These are phyloP conservation scores for Aspergillus sp. DNA, from an alignment of 2,329 filamentous ascomycete genomes.

Conservation along the genomic window DNA sequence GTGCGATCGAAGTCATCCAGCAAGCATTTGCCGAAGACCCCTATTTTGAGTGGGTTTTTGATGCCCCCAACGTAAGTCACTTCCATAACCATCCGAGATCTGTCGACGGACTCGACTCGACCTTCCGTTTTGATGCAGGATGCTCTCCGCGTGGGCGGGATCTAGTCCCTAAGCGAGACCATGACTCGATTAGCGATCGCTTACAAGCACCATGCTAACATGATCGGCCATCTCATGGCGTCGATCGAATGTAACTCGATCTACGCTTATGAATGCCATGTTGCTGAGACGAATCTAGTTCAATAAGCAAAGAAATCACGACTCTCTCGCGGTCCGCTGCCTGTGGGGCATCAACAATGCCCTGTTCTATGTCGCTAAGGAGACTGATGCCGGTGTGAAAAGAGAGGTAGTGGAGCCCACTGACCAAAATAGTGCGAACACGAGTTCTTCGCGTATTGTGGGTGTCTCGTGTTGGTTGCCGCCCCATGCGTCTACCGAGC, in stretches of 20 bases:
- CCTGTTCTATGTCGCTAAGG: conserved; percentile 70
- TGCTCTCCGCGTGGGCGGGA: neutral
- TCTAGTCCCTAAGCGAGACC: neutral
- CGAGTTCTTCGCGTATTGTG: conserved; percentile 51
- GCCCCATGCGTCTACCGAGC: conserved; percentile 51
- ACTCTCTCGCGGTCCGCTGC: conserved; percentile 65
- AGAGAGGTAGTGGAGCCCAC: neutral
- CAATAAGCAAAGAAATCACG: conserved; percentile 58
- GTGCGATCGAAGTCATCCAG: conserved; percentile 64
- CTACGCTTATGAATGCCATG: neutral
- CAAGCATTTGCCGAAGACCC: conserved; percentile 66
- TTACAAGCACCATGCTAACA: conserved; percentile 19
- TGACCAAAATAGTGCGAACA: neutral
- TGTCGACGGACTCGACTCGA: neutral
- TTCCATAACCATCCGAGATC: neutral
- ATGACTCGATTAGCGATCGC: neutral
- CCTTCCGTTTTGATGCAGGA: neutral
- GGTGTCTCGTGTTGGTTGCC: conserved; percentile 75
- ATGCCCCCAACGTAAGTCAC: conserved; percentile 52
- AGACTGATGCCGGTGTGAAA: conserved; percentile 34
- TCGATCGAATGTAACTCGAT: conserved; percentile 8
- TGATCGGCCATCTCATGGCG: neutral
- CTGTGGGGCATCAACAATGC: conserved; percentile 72
- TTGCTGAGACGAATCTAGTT: conserved; percentile 45
- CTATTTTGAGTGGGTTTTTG: conserved; percentile 67